phyloP scores from a whole-genome alignment of 768 basidiomycete genomes.

The Leccinum uliginosum region DNA sequence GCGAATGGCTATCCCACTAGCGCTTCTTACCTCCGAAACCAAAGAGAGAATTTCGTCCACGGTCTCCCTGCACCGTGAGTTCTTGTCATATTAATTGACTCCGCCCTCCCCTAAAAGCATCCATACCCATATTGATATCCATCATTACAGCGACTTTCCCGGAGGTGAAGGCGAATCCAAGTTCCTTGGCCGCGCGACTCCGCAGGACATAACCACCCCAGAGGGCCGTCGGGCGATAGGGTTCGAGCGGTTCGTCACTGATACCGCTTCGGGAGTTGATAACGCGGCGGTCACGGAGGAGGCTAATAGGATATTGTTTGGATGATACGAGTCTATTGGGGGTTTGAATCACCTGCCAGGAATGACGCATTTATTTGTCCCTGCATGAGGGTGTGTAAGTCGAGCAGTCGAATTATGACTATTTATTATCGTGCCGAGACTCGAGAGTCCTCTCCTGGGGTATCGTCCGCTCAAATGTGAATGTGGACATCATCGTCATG shows the following conservation, averaged over 20 bases:
- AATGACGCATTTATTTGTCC: neutral
- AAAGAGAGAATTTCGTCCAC: slow-evolving; percentile 41
- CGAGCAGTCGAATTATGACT: neutral
- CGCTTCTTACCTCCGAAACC: slow-evolving; percentile 45
- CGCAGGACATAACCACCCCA: slow-evolving; percentile 30
- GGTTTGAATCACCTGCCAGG: neutral
- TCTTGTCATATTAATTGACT: neutral
- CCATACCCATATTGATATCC: neutral
- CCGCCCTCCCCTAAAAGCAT: neutral
- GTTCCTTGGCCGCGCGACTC: slow-evolving; percentile 36
- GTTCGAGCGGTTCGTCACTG: slow-evolving; percentile 35
- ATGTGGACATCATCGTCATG: no score
- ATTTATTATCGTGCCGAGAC: neutral
- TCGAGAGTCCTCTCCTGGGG: neutral
- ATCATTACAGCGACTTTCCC: slow-evolving; percentile 43
- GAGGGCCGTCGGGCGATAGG: slow-evolving; percentile 42
- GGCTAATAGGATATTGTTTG: slow-evolving; percentile 29
- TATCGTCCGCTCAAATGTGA: no score
- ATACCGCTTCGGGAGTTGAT: neutral
- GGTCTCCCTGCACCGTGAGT: slow-evolving; percentile 51
- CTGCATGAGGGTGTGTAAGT: neutral
- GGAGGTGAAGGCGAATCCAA: slow-evolving; percentile 47
- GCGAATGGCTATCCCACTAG: slow-evolving; percentile 24
- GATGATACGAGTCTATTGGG: slow-evolving; percentile 5
- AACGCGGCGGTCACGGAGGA: slow-evolving; percentile 22